Base-by-base conservation (phyloP, 2,329 filamentous ascomycete species). In the Colletotrichum graminicola region DNA sequence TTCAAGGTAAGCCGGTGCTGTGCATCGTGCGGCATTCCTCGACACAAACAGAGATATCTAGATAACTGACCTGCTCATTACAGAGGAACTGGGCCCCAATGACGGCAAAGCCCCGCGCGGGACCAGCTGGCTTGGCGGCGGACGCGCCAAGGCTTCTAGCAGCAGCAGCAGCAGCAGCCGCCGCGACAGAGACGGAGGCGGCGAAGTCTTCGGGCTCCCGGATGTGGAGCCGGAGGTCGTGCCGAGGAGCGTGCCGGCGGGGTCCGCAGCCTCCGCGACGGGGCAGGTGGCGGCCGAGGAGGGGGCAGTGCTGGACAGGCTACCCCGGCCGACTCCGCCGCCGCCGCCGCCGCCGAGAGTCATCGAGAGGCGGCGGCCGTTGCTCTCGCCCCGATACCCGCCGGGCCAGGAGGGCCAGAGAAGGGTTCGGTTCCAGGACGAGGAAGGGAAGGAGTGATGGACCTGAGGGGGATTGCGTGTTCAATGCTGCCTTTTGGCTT, bases 1-100 rank as follows among this genome's bases (percentile, higher is more conserved):
- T 73, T 21, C 59, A 66, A 7, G 64, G 78, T 76, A 72, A 74
- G 77, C 69, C 41, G n/a, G n/a, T 45, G 29, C 26, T 11, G 51
- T 21, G 18, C 21, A 21, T 43, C 21, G 18, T 8, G 41, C 18
- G 8, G 41, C 41, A 21, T 2, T 5, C 6, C 6, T 5, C 6
- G 18, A 21, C 39, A 43, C 16, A 43, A 43, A 6, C 5, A 8
- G 41, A 43, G 41, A 43, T 43, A 2, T 21, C 18, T 18, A 21
- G 8, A 7, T 21, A 4, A n/a, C 12, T 62, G 36, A 67, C 65
- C 65, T 21, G 2, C 21, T 52, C 2, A 1, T 7, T n/a, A 32
- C 43, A 67, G 59, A 56, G 2, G 67, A 61, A 23, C 21, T 57
- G 2, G 43, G 26, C 0, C 52, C 45, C 51, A 45, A 68, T 21